Conservation (phyloP, 441 rosid species). For the Adansonia gregorii region DNA sequence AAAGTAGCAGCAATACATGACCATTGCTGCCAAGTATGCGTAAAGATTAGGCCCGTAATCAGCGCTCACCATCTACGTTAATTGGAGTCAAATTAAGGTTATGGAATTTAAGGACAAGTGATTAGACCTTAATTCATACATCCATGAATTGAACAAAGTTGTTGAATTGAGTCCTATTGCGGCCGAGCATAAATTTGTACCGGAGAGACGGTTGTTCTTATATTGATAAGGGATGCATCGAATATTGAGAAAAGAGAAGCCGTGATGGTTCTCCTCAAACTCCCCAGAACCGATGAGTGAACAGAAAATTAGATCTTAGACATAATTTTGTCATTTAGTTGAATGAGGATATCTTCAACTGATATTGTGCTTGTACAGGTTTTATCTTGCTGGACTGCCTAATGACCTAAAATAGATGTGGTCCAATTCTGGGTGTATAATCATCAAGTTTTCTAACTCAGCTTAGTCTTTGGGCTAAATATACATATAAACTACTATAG, state of each 20-base stretch:
- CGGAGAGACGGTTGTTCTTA: no score
- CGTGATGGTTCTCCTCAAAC: no score
- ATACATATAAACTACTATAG: slow-evolving; percentile 2
- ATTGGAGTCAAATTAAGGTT: background rate
- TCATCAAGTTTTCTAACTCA: background rate
- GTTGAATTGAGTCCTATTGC: background rate
- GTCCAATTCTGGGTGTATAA: background rate
- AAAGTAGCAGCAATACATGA: background rate
- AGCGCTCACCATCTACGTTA: no score
- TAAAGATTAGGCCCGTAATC: background rate
- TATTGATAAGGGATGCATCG: no score
- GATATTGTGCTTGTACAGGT: slow-evolving; percentile 1
- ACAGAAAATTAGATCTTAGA: no score
- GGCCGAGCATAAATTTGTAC: no score
- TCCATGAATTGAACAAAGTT: background rate
- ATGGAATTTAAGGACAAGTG: background rate
- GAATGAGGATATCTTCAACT: slow-evolving; percentile 4
- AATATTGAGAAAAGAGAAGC: no score
- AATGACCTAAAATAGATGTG: slow-evolving; percentile 3
- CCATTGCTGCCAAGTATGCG: background rate
- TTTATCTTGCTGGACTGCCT: background rate
- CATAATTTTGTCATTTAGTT: slow-evolving; percentile 18
- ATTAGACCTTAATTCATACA: background rate
- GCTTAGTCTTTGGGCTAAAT: slow-evolving; percentile 20
- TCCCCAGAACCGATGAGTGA: no score